Evolutionary conservation across 208 protist genomes (phyloP), one percentile per base, ranked within the genome.

Genomic region (Tritrichomonas foetus): DNA sequence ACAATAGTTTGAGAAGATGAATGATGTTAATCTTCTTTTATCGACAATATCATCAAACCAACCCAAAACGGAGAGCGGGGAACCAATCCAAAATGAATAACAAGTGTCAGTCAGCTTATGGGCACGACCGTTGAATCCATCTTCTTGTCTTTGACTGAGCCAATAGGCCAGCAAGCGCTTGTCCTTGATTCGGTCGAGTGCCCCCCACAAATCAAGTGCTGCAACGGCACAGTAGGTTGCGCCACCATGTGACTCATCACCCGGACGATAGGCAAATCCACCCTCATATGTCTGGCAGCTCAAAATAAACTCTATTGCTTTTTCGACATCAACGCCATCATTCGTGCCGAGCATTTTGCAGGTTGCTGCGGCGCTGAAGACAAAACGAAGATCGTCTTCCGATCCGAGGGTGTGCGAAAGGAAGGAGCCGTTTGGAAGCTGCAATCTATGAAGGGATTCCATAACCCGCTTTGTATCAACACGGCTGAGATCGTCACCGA

Each of bases 101-200:
- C 95, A 95, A 39, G 75, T 93, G 55, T 95, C 95, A 41, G 95
- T 94, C 14, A 95, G 75, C 93, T 95, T 95, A 50, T 95, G 78
- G 8, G 94, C 95, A 39, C 95, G 78, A 1, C 95, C 95, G 41
- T 93, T 78, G 57, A 95, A 95, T 0, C 95, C 95, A 61, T 94
- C 95, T 33, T 64, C 94, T 39, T 94, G 69, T 53, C 78, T 53
- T 30, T 89, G 78, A 20, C 41, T 53, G 41, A 89, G 44, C 78
- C 78, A 89, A 39, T 89, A 89, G 22, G 78, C 78, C 14, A 89
- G 30, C 44, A 47, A 20, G 5, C 30, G 13, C 16, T 89, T 89
- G 39, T 89, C 47, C n/a, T 57, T 53, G 27, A 89, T 89, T 53
- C 44, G 39, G 57, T 89, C 78, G 27, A 89, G 44, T 30, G 47